phyloP scores from a whole-genome alignment of 352 stramenopile species.

The Phytophthora syringae region DNA sequence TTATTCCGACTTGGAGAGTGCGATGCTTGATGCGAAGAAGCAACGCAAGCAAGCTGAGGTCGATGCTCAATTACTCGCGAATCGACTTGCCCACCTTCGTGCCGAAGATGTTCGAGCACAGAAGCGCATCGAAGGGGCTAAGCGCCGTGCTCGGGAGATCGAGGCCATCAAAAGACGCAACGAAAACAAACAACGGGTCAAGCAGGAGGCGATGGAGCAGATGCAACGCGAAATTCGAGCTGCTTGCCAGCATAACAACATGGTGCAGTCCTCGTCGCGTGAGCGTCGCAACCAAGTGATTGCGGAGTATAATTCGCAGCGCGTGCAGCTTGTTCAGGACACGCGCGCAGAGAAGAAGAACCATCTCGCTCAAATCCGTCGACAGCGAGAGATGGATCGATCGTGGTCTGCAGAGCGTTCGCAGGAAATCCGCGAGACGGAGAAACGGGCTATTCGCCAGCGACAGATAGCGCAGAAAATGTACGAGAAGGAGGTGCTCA shows the following conservation, averaged over 20 bases:
- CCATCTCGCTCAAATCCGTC: slow-evolving; percentile 54
- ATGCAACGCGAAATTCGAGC: slow-evolving; percentile 60
- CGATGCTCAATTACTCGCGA: slow-evolving; percentile 66
- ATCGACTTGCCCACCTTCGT: slow-evolving; percentile 66
- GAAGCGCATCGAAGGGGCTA: slow-evolving; percentile 75
- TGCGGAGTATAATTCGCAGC: slow-evolving; percentile 46
- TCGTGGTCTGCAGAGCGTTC: slow-evolving; percentile 49
- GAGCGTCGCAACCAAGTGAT: slow-evolving; percentile 52
- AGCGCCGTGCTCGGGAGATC: slow-evolving; percentile 65
- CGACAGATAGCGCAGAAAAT: slow-evolving; percentile 54
- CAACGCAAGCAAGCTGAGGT: slow-evolving; percentile 60
- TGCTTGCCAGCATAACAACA: slow-evolving; percentile 63
- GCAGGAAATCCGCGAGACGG: slow-evolving; percentile 58
- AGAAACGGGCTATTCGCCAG: slow-evolving; percentile 49
- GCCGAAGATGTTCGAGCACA: slow-evolving; percentile 62
- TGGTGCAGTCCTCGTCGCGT: slow-evolving; percentile 41
- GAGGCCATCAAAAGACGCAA: slow-evolving; percentile 69
- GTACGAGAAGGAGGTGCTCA: slow-evolving; percentile 58
- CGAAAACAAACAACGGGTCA: slow-evolving; percentile 50
- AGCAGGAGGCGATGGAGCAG: slow-evolving; percentile 58
- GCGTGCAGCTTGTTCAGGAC: slow-evolving; percentile 61
- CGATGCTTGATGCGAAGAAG: slow-evolving; percentile 49
- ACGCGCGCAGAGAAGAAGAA: slow-evolving; percentile 49
- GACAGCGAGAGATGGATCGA: slow-evolving; percentile 48
- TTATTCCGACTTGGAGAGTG: slow-evolving; percentile 50